phyloP scores from a whole-genome alignment of 2,329 filamentous ascomycete species.

The Trichoderma semiorbis region DNA sequence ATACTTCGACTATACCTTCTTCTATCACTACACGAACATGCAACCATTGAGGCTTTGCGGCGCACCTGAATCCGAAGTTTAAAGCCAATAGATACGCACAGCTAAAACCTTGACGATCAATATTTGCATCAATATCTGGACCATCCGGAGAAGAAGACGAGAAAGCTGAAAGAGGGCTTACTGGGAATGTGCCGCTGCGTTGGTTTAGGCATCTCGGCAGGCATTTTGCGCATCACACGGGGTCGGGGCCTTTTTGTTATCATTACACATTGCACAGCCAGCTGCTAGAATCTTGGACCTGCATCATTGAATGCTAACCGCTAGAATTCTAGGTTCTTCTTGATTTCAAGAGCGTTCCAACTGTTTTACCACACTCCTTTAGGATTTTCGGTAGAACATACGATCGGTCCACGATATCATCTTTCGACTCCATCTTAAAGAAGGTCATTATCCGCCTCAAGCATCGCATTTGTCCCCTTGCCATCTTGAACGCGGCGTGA shows the following conservation, averaged over 20 bases:
- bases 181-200: neutral
- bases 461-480: constrained; percentile 25
- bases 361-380: constrained; percentile 40
- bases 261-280: neutral
- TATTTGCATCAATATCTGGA: neutral
- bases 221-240: neutral
- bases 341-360: constrained; percentile 41
- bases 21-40: neutral
- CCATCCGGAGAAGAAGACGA: neutral
- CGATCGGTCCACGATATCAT: constrained; percentile 29
- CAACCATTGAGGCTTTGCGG: neutral
- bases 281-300: neutral
- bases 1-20: neutral
- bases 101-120: neutral
- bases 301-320: constrained; percentile 25
- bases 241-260: neutral
- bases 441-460: constrained; percentile 20
- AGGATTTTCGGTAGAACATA: constrained; percentile 39
- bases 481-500: constrained; percentile 37
- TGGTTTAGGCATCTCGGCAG: neutral
- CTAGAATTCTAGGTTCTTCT: constrained; percentile 37
- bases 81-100: neutral
- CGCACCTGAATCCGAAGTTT: neutral
- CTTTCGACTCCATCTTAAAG: constrained; percentile 28
- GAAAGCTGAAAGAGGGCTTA: neutral